These are phyloP conservation scores for Harrya chromipes DNA, from an alignment of 768 basidiomycete species.

Conservation along the genomic window DNA sequence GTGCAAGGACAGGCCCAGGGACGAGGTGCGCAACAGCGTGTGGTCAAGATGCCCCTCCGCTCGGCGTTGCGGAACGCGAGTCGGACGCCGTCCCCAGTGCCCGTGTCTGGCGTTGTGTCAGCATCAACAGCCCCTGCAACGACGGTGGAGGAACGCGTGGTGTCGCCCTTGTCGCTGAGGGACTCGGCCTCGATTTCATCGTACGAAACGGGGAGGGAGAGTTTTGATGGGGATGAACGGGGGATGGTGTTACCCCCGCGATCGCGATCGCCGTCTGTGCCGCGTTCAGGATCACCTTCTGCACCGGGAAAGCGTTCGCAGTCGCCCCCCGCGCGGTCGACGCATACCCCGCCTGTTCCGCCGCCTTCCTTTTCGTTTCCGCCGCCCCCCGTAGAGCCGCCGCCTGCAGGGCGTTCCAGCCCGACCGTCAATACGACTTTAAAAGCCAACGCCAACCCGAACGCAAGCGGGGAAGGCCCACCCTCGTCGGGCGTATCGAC, in stretches of 20 bases:
- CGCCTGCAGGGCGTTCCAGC: not conserved
- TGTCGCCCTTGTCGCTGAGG: not conserved
- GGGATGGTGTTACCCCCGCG: slow-evolving; percentile 13
- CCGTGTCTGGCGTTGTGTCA: not conserved
- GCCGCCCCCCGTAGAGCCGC: slow-evolving; percentile 12
- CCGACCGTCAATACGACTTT: too few relatives aligned
- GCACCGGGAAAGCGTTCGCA: not conserved
- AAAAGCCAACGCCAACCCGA: not conserved
- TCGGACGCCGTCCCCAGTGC: slow-evolving; percentile 47
- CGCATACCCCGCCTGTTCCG: too few relatives aligned
- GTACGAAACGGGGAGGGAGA: slow-evolving; percentile 65
- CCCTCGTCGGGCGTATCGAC: slow-evolving; percentile 18
- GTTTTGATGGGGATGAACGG: slow-evolving; percentile 32
- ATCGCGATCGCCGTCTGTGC: not conserved
- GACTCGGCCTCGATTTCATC: slow-evolving; percentile 44
- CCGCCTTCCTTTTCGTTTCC: slow-evolving; percentile 5
- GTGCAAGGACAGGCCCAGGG: too few relatives aligned
- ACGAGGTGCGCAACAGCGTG: slow-evolving; percentile 8
- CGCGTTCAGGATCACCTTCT: not conserved
- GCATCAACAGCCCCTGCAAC: not conserved
- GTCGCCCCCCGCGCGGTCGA: not conserved
- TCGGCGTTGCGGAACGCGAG: slow-evolving; percentile 60
- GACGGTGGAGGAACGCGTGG: not conserved
- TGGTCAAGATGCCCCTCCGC: slow-evolving; percentile 48
- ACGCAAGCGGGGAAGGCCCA: not conserved